Evolutionary conservation across 192 early-diverging fungal species (phyloP).

Genomic region (Lobosporangium transversale): DNA sequence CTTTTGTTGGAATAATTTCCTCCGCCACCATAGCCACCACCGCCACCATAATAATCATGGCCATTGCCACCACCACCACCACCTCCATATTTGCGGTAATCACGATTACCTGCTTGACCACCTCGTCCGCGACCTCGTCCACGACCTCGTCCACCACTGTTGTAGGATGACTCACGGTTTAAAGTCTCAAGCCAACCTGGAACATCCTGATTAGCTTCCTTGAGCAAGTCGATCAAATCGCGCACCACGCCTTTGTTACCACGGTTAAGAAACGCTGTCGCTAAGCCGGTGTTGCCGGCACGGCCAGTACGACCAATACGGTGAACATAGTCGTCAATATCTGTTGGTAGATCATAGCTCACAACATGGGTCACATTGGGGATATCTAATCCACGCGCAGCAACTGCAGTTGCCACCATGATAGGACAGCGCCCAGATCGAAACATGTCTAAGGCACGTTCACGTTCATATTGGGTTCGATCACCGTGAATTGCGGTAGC

Average conservation of each 20-base stretch:
- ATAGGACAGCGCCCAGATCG: slow-evolving; percentile 80
- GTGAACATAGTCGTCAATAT: slow-evolving; percentile 98
- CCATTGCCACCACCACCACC: slow-evolving; percentile 32
- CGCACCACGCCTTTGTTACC: slow-evolving; percentile 83
- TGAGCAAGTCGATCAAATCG: slow-evolving; percentile 88
- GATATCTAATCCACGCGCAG: slow-evolving; percentile 93
- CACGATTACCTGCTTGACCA: slow-evolving; percentile 41
- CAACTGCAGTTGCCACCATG: slow-evolving; percentile 97
- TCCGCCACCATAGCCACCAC: slow-evolving; percentile 44
- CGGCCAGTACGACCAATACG: slow-evolving; percentile 97
- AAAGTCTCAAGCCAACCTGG: slow-evolving; percentile 84
- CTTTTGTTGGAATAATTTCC: slow-evolving; percentile 22
- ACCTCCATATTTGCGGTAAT: slow-evolving; percentile 52
- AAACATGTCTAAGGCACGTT: slow-evolving; percentile 89
- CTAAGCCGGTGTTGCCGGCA: slow-evolving; percentile 91
- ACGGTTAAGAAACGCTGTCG: slow-evolving; percentile 95
- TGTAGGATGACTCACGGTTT: slow-evolving; percentile 64
- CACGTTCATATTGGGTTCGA: slow-evolving; percentile 94
- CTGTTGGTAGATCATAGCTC: slow-evolving; percentile 94
- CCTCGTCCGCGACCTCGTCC: slow-evolving; percentile 68
- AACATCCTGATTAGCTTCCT: slow-evolving; percentile 94
- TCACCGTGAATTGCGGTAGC: slow-evolving; percentile 98
- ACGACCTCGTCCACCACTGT: slow-evolving; percentile 56
- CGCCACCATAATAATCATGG: slow-evolving; percentile 61
- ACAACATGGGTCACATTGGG: slow-evolving; percentile 87